Base-by-base conservation (phyloP, 139 green algal genomes). In the Prasinococcaceae sp. region DNA sequence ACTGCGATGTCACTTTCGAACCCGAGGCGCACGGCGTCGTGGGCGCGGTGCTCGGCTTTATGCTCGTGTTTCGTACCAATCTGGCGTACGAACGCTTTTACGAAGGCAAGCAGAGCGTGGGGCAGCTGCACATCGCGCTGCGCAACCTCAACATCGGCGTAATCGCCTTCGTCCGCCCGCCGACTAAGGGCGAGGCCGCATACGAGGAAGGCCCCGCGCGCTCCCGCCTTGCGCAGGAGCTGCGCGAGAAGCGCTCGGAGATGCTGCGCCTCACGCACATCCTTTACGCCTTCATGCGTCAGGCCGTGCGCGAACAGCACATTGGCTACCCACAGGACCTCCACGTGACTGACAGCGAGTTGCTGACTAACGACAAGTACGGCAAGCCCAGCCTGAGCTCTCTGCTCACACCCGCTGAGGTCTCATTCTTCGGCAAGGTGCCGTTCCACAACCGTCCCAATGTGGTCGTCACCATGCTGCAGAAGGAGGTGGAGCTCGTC, bases 51-150 rank as follows among this genome's bases (percentile, higher is more conserved):
- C 32, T 53, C 27, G 39, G 26, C n/a, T 62, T 62, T 17, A 33
- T 62, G 22, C 30, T 62, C 9, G 54, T 62, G 1, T 54, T 51
- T 24, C 27, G 54, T 16, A 51, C 47, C 17, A 45, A 45, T 8
- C 47, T 54, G 22, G 54, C 54, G 9, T 62, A 51, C 32, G 17
- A 47, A 2, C 28, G 27, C 5, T 62, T 44, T 24, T 53, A 62
- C 26, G 54, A 62, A 30, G 54, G 42, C 10, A 62, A 62, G 32
- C 16, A 14, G 28, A 19, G 9, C 29, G 9, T 53, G 5, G 27
- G 43, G 19, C 19, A 46, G 23, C 17, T 53, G 2, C 33, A 40
- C 46, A 28, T 30, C 0, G 20, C 27, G 16, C 25, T 50, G 54
- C 22, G 29, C 12, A 62, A 54, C 6, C 35, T 46, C 9, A 51